Percentiles rank a stretch among this genome's conserved stretches.
Evolutionary conservation across 1,139 yeast genomes (phyloP).

Genomic region (Saccharomycopsis crataegensis): DNA sequence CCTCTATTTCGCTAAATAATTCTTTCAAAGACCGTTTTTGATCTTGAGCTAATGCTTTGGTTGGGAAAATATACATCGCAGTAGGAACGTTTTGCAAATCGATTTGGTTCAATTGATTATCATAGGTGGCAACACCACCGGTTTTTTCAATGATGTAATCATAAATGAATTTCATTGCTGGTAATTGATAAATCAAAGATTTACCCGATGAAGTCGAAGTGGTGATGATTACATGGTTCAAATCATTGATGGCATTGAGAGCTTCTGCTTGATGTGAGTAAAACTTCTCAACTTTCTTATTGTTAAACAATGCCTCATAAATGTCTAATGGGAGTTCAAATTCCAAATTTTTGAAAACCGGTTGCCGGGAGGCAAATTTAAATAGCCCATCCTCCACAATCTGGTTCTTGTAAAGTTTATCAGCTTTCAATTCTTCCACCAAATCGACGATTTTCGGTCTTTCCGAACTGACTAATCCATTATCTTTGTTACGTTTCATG

Average conservation of each 20-base stretch:
- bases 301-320: conserved; percentile 39
- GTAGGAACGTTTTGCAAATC: conserved; percentile 39
- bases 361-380: conserved; percentile 29
- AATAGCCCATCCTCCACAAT: conserved; percentile 42
- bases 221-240: conserved; percentile 69
- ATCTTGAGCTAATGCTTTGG: conserved; percentile 96
- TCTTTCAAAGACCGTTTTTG: conserved; percentile 72
- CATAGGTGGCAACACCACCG: conserved; percentile 17
- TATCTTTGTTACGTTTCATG: conserved; percentile 31
- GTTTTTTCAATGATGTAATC: conserved; percentile 15
- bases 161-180: conserved; percentile 41
- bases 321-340: conserved; percentile 41
- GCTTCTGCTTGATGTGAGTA: conserved; percentile 84
- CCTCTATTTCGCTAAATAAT: conserved; percentile 42
- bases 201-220: conserved; percentile 96
- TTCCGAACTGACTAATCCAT: conserved; percentile 18
- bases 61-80: conserved; percentile 86
- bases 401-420: conserved; percentile 53
- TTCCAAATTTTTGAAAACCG: conserved; percentile 37
- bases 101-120: conserved; percentile 22
- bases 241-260: conserved; percentile 44
- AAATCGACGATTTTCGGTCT: conserved; percentile 38
- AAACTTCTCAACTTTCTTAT: conserved; percentile 41
- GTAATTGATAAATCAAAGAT: conserved; percentile 82
- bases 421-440: conserved; percentile 38